These are phyloP conservation scores for Arachis stenosperma DNA, from an alignment of 306 rosid species.

Conservation along the genomic window DNA sequence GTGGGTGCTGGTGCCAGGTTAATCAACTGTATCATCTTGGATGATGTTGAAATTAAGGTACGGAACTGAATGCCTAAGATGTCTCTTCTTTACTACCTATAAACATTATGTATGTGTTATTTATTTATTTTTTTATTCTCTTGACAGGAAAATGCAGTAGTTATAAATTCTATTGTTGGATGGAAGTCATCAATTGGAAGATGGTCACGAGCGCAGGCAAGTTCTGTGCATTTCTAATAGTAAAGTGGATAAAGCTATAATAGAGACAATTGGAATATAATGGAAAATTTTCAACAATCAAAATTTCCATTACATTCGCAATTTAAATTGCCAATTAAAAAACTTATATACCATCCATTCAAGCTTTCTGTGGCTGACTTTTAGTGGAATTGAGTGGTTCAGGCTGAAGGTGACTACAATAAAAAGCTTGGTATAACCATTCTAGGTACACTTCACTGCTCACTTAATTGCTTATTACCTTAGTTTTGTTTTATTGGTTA, in stretches of 20 bases:
- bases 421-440: constrained; percentile 89
- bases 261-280: constrained; percentile 10
- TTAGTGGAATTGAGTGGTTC: constrained; percentile 45
- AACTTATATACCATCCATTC: not conserved
- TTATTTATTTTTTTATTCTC: constrained; percentile 7
- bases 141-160: constrained; percentile 83
- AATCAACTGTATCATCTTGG: constrained; percentile 79
- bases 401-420: constrained; percentile 83
- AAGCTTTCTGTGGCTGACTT: constrained; percentile 33
- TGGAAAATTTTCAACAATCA: constrained; percentile 4
- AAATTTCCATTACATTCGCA: not conserved
- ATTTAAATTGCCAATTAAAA: not conserved
- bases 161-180: constrained; percentile 83
- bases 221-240: constrained; percentile 36
- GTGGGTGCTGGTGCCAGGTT: constrained; percentile 89
- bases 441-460: constrained; percentile 54
- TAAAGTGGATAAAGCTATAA: constrained; percentile 15
- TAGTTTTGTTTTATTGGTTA: too few relatives aligned
- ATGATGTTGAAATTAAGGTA: constrained; percentile 91
- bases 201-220: constrained; percentile 96
- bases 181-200: constrained; percentile 94
- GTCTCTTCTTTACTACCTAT: constrained; percentile 7
- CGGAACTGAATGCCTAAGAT: constrained; percentile 3
- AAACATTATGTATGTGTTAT: constrained; percentile 4
- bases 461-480: constrained; percentile 3